Evolutionary conservation across 441 rosid genomes (phyloP), one percentile per base, ranked within the genome.

Genomic region (Kokia cookei): DNA sequence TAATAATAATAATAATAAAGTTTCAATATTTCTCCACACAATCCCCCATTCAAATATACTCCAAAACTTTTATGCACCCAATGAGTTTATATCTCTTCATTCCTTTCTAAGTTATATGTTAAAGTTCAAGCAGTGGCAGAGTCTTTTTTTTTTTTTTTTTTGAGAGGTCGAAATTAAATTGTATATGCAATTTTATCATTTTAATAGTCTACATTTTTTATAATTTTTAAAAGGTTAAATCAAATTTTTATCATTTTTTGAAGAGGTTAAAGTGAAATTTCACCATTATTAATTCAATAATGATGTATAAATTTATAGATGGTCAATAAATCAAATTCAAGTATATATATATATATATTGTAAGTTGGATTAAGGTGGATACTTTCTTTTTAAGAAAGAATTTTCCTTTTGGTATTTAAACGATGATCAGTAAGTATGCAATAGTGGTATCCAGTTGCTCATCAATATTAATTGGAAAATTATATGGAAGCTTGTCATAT

Each of bases 381-480:
- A 48, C 53, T 12, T 4, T 48, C 53, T n/a, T 48, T 48, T 48
- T 48, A 48, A 12, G n/a, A 48, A n/a, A 48, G 53, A 48, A 48
- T 48, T 50, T 50, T 50, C 54, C 54, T 14, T 77, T 67, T 50
- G 54, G 54, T 50, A n/a, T 53, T 47, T 26, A 29, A 67, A 32
- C 5, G 57, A 78, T 68, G 26, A 64, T 69, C 70, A 71, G 47
- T 59, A 9, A 55, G 47, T 57, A 37, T 50, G 68, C 65, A 55
- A 58, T 32, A 5, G 67, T 75, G 77, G 73, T 11, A 42, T 72
- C 75, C 83, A 69, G 42, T 75, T 67, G 27, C 37, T 17, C 26
- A 45, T 67, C 65, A 37, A 8, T 45, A 45, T 35, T 54, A 55
- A 27, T 19, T 55, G 7, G 3, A 50, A 65, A 32, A 10, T 45